A percentile compares a stretch with the other conserved stretches of the same genome.
These are phyloP conservation scores for Neofusicoccum kwambonambiense DNA, from an alignment of 2,329 filamentous ascomycete species.

Conservation along the genomic window DNA sequence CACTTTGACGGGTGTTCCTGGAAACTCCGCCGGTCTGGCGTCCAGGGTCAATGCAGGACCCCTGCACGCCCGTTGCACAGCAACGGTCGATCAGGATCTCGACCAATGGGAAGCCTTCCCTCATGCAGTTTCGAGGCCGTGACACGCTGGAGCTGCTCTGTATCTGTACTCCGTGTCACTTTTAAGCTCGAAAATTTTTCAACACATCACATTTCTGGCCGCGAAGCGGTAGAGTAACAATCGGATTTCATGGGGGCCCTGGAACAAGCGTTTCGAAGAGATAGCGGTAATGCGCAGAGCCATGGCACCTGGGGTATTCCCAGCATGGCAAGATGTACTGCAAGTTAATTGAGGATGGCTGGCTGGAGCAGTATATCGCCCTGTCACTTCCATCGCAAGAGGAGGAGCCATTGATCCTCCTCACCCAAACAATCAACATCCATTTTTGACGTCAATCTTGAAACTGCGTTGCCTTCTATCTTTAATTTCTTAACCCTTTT, in stretches of 20 bases:
- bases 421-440: background rate
- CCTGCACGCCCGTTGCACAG: background rate
- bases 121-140: background rate
- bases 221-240: background rate
- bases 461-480: background rate
- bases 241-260: background rate
- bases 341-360: background rate
- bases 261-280: conserved; percentile 6
- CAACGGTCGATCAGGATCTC: conserved; percentile 1
- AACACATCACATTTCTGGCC: conserved; percentile 7
- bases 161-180: background rate
- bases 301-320: background rate
- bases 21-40: background rate
- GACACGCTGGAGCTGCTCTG: background rate
- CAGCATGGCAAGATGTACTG: background rate
- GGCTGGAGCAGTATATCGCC: background rate
- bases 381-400: background rate
- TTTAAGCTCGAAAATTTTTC: conserved; percentile 4
- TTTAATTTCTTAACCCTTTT: too few species aligned
- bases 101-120: background rate
- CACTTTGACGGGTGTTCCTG: background rate
- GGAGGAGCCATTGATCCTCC: background rate
- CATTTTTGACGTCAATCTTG: background rate
- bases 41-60: background rate
- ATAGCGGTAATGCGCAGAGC: background rate